Base-by-base conservation (phyloP, 495 filamentous ascomycete species). In the Penicillium pancosmium region DNA sequence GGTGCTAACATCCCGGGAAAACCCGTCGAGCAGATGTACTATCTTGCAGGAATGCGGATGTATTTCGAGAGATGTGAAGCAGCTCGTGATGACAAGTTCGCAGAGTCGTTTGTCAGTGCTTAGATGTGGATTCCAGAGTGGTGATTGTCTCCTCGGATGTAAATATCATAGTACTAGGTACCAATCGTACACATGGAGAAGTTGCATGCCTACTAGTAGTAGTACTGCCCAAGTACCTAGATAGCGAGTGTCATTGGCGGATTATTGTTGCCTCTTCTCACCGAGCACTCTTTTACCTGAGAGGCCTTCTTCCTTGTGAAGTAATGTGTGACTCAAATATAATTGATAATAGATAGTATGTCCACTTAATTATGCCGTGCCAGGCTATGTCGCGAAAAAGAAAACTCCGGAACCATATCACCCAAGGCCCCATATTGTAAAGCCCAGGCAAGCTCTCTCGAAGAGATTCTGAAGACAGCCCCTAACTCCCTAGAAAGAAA, bases 1-100 rank as follows among this genome's bases (percentile, higher is more conserved):
- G 77, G 78, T 5, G 72, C 72, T 9, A 81, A 81, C 60, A 68
- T 81, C 7, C 78, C 78, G 1, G 79, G 77, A 0, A 82, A 82
- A 64, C 68, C 68, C 12, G 48, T 69, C 12, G 78, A 81, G 66
- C 66, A 73, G 31, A 56, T 82, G 18, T 79, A 75, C 50, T 77
- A 69, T 44, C n/a, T 64, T 8, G 69, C 58, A 15, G 69, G 69
- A 15, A 43, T 74, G 19, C 55, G 35, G 2, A 36, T 38, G 35
- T 72, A 72, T 60, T 35, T 55, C 4, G 55, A 61, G 19, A 47
- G 1, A 27, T 61, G 55, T 49, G 36, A 4, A 4, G 55, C 57
- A 2, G 55, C 57, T 41, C 38, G 54, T 1, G 46, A 50, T 16
- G 54, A 41, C 3, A 49, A 49, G 4, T 50, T 50, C 11, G 54